Evolutionary conservation across 73 alveolate species (phyloP).

Genomic region (Paramecium bursaria): DNA sequence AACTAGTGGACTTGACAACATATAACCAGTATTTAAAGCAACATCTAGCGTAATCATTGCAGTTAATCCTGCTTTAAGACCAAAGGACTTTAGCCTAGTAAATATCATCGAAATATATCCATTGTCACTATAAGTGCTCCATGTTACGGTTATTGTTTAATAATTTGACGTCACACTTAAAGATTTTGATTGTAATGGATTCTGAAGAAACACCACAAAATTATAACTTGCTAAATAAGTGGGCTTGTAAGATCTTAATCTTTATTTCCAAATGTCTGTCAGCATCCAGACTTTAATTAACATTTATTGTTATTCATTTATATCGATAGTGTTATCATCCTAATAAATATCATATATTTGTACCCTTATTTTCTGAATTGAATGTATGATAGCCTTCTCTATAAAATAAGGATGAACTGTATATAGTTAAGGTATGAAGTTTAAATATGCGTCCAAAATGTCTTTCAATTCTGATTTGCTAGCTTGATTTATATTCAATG

Average conservation of each 20-base stretch:
- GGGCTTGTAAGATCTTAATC: not conserved
- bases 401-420: conserved; percentile 23
- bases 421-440: too few species aligned
- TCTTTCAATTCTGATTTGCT: too few species aligned
- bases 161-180: not conserved
- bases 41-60: too few species aligned
- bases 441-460: too few species aligned
- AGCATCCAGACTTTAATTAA: not conserved
- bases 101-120: not conserved
- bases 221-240: not conserved
- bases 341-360: not conserved
- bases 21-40: too few species aligned
- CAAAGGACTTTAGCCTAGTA: not conserved
- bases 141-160: not conserved
- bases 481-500: too few species aligned
- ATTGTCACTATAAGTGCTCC: not conserved
- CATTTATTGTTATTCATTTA: not conserved
- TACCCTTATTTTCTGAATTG: conserved; percentile 20
- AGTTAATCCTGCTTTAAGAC: not conserved
- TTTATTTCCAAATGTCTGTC: not conserved
- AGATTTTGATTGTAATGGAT: not conserved
- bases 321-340: not conserved
- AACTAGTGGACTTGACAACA: too few species aligned
- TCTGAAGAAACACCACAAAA: conserved; percentile 12
- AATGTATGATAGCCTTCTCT: conserved; percentile 28